Conservation (phyloP, 257 asterid species). For the Cruciata laevipes region DNA sequence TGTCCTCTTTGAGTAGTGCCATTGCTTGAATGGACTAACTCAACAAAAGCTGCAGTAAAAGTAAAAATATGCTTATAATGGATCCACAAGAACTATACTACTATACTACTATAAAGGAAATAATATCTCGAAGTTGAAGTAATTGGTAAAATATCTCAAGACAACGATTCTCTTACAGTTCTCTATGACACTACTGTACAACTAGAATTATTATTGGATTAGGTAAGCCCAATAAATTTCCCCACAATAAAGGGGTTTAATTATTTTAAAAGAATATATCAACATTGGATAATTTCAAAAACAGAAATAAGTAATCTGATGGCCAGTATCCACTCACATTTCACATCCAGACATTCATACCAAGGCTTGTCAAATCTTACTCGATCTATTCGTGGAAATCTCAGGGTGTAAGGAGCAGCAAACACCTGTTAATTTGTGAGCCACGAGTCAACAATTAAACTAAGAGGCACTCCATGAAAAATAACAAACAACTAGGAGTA, state of each 20-base stretch:
- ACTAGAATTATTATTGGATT: too few species aligned
- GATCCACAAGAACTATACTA: not conserved
- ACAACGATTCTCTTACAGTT: too few species aligned
- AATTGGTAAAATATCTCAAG: too few species aligned
- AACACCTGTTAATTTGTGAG: constrained; percentile 51
- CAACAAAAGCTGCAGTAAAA: constrained; percentile 68
- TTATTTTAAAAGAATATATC: too few species aligned
- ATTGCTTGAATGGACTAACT: constrained; percentile 85
- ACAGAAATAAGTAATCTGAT: constrained; percentile 12
- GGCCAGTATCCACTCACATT: constrained; percentile 45
- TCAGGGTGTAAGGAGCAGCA: constrained; percentile 96
- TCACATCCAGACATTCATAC: constrained; percentile 96
- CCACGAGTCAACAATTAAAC: not conserved
- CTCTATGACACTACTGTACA: too few species aligned
- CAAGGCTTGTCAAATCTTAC: constrained; percentile 95
- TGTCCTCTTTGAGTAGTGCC: constrained; percentile 66
- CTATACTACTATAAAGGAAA: not conserved
- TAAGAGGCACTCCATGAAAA: not conserved
- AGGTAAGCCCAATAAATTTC: too few species aligned
- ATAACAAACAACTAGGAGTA: not conserved
- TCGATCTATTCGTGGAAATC: constrained; percentile 96
- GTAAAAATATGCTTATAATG: constrained; percentile 5
- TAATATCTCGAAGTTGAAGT: too few species aligned
- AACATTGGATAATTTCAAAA: constrained; percentile 14
- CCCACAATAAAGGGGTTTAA: too few species aligned